Percentiles rank a stretch among this genome's conserved stretches.
Evolutionary conservation across 306 rosid genomes (phyloP).

Genomic region (Hippophae rhamnoides): DNA sequence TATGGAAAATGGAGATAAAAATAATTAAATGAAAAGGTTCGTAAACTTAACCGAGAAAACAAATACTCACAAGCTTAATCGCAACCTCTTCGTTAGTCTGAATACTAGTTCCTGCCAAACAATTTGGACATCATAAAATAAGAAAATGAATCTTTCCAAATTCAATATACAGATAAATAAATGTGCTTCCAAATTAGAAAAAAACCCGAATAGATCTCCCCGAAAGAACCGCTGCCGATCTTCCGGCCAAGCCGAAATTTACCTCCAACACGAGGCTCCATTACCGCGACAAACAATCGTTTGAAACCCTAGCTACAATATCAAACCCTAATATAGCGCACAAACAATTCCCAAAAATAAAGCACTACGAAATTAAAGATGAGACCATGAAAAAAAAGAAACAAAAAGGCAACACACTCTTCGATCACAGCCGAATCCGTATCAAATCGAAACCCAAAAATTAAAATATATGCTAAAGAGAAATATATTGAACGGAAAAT

Average conservation of each 20-base stretch:
- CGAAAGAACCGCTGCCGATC: slow-evolving; percentile 95
- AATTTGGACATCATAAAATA: slow-evolving; percentile 17
- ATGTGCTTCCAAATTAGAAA: not conserved
- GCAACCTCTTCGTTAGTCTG: not conserved
- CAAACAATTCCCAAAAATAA: not conserved
- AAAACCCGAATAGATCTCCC: slow-evolving; percentile 90
- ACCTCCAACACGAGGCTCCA: slow-evolving; percentile 96
- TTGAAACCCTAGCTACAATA: slow-evolving; percentile 25
- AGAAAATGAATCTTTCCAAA: slow-evolving; percentile 3
- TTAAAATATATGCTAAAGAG: too few relatives aligned
- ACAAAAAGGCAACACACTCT: too few relatives aligned
- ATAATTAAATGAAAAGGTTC: not conserved
- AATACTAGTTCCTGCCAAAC: slow-evolving; percentile 5
- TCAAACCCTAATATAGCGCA: slow-evolving; percentile 12
- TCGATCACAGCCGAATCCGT: too few relatives aligned
- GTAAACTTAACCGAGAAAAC: not conserved
- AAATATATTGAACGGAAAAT: too few relatives aligned
- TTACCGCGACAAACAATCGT: slow-evolving; percentile 15
- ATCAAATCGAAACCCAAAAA: too few relatives aligned
- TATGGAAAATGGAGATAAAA: too few relatives aligned
- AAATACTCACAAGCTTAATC: not conserved
- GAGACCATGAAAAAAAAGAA: too few relatives aligned
- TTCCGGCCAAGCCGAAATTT: slow-evolving; percentile 85
- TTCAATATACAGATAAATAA: not conserved
- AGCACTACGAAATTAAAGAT: too few relatives aligned